Conservation (phyloP, 2,329 filamentous ascomycete species). For the Leptoxyphium fumago region DNA sequence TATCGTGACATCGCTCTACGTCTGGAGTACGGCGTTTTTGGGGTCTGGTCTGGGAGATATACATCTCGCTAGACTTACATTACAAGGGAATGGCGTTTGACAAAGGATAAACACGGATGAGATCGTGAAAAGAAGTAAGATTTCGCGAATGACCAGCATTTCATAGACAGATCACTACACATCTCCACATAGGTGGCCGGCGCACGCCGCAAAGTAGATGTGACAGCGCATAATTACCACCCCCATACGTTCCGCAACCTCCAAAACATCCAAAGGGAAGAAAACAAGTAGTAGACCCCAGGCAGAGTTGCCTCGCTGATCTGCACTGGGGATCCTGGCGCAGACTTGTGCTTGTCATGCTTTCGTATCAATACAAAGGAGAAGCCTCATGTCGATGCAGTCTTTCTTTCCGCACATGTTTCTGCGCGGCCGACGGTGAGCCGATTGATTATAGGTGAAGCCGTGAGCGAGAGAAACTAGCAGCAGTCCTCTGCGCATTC, state of each 20-base stretch:
- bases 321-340: not conserved
- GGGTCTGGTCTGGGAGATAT: too few relatives aligned
- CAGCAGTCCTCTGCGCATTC: slow-evolving; percentile 32
- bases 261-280: too few relatives aligned
- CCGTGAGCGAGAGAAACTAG: slow-evolving; percentile 3
- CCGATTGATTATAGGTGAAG: not conserved
- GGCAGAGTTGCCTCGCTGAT: not conserved
- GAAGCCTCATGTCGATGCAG: not conserved
- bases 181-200: too few relatives aligned
- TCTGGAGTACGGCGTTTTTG: too few relatives aligned
- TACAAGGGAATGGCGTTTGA: too few relatives aligned
- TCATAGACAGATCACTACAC: too few relatives aligned
- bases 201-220: too few relatives aligned
- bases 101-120: too few relatives aligned
- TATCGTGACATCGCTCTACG: too few relatives aligned
- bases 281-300: not conserved
- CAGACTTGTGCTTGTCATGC: not conserved
- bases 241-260: not conserved
- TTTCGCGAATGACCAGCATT: too few relatives aligned
- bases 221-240: not conserved
- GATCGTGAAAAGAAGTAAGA: too few relatives aligned
- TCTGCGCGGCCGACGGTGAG: not conserved
- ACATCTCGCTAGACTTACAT: too few relatives aligned
- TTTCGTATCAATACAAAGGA: not conserved
- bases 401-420: not conserved